Base-by-base conservation (phyloP, 208 protist genomes). In the Crithidia brevicula region DNA sequence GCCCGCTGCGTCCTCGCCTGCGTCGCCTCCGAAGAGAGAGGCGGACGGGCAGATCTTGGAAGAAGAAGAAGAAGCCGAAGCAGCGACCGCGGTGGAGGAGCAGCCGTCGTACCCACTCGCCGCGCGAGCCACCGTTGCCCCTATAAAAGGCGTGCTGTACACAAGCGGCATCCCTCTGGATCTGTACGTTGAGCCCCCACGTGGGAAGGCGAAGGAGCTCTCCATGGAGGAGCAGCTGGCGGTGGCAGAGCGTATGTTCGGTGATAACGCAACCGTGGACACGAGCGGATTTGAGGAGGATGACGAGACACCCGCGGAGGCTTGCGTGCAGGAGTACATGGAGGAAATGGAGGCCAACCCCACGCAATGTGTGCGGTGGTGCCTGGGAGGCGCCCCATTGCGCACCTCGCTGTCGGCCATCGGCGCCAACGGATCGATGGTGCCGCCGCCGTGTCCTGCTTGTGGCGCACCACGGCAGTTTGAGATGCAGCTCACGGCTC, bases 351-450 rank as follows among this genome's bases (percentile, higher is more conserved):
- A 83, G 59, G 67, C 65, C 43, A 70, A 67, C 40, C 86, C 89
- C 7, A 85, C 92, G 38, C 92, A 96, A 75, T 94, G 88, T 66
- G 81, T 96, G 58, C 84, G 92, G 27, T 96, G 92, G 89, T 88
- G 83, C 60, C 85, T 77, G n/a, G 86, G 72, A 23, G 83, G 83
- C 10, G 33, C 69, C 5, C 89, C 88, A n/a, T 61, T 96, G 25
- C 83, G 83, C 15, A 83, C 85, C 2, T 81, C 74, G 51, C 34
- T 65, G 10, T 50, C 66, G 15, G 38, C 51, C 7, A 63, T 90
- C 13, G 70, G 62, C 31, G 33, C 56, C 10, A 64, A 60, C 31
- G 70, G 70, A 9, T 31, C 28, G 10, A 27, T 56, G 9, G 11
- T 36, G 8, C 70, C 70, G 22, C 88, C 88, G 13, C 67, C 71